Evolutionary conservation across 2,329 filamentous ascomycete species (phyloP).

Genomic region (Cordyceps tenuipes): DNA sequence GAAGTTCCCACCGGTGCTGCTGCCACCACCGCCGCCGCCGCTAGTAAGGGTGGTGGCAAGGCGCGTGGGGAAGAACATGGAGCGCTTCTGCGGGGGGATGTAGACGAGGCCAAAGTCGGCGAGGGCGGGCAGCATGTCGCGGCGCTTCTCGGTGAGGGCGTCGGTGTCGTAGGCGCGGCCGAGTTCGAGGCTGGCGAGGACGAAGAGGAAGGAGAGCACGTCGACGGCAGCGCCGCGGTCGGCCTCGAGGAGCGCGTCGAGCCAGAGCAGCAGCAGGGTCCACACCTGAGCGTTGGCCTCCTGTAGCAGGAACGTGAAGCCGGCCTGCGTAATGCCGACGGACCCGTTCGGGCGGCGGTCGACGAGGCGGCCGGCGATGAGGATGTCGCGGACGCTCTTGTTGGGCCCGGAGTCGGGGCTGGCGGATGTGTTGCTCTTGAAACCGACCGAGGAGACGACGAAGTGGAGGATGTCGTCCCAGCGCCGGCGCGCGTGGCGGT

Average conservation of each 20-base stretch:
- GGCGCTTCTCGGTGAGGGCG: conserved; percentile 71
- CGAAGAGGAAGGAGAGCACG: conserved; percentile 91
- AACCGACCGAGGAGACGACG: conserved; percentile 72
- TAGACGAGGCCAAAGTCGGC: conserved; percentile 92
- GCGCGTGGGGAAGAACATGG: conserved; percentile 79
- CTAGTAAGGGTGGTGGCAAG: conserved; percentile 87
- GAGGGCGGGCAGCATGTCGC: conserved; percentile 82
- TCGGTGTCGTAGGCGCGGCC: conserved; percentile 85
- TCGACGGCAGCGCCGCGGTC: conserved; percentile 62
- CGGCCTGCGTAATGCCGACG: conserved; percentile 78
- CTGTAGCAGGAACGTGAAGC: conserved; percentile 90
- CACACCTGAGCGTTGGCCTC: conserved; percentile 96
- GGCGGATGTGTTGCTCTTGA: conserved; percentile 17
- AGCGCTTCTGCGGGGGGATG: conserved; percentile 47
- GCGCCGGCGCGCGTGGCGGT: conserved; percentile 75
- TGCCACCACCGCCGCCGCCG: conserved; percentile 61
- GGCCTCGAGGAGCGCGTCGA: conserved; percentile 63
- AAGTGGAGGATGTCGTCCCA: conserved; percentile 97
- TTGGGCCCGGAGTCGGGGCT: conserved; percentile 46
- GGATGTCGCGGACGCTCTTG: conserved; percentile 73
- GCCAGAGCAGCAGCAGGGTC: conserved; percentile 88
- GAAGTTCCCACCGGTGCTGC: conserved; percentile 65
- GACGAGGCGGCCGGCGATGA: conserved; percentile 75
- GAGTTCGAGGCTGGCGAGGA: conserved; percentile 86
- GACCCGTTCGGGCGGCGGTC: conserved; percentile 55